Conservation (phyloP, 2,329 filamentous ascomycete genomes). For the Alternaria sp. region DNA sequence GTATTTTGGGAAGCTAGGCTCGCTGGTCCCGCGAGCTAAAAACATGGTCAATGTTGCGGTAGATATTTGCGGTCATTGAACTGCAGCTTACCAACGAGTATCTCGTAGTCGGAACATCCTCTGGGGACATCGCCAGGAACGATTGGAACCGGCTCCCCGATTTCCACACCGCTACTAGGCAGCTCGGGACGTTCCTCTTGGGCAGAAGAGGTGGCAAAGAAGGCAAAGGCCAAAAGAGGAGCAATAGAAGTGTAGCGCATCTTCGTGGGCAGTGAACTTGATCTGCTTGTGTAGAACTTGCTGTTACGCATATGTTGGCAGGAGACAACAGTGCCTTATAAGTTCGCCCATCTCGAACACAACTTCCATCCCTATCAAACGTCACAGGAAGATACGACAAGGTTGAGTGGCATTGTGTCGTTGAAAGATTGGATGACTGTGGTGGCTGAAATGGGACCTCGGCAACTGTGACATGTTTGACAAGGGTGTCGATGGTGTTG, state of each 20-base stretch:
- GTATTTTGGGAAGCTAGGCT: slow-evolving; percentile 5
- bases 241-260: neutral
- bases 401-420: neutral
- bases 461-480: neutral
- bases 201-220: neutral
- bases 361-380: neutral
- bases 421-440: neutral
- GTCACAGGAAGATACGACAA: neutral
- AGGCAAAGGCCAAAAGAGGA: neutral
- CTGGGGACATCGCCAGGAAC: slow-evolving; percentile 4
- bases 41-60: neutral
- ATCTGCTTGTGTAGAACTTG: neutral
- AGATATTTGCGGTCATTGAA: neutral
- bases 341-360: neutral
- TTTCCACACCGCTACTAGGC: neutral
- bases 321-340: neutral
- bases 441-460: neutral
- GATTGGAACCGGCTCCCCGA: slow-evolving; percentile 3
- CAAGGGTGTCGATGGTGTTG: slow-evolving; percentile 4
- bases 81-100: slow-evolving; percentile 2
- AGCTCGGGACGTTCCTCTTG: neutral
- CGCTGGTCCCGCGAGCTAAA: slow-evolving; percentile 4
- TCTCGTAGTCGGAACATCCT: slow-evolving; percentile 5
- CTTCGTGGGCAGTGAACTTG: neutral
- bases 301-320: neutral